Base-by-base conservation (phyloP, 495 filamentous ascomycete genomes). In the Neurospora sp. region DNA sequence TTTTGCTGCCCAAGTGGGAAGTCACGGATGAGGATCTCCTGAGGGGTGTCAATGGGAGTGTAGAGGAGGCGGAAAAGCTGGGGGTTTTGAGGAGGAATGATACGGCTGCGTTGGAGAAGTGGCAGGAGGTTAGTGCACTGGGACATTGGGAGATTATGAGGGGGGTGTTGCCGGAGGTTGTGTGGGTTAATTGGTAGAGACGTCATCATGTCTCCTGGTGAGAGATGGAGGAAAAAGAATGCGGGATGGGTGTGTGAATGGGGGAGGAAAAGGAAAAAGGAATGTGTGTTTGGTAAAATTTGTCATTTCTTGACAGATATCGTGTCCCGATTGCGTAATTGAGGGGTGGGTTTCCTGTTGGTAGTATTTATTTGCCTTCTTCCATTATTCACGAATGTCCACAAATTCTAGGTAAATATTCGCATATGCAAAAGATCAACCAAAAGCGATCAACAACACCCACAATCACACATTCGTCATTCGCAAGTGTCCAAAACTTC, bases 111-210 rank as follows among this genome's bases (percentile, higher is more conserved):
- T 78, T 97, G 72, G 85, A 86, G 70, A 85, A 86, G 79, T 92
- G 88, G 85, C 93, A 96, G 80, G 86, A 89, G 78, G 83, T 85
- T 70, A 92, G 90, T 74, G 95, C 95, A 5, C 74, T 92, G 40
- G 90, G 91, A 48, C 96, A 99, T 83, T 99, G 96, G 96, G 81
- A 83, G 27, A 90, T 99, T 44, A 99, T 98, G 92, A 87, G 96
- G 79, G 90, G 83, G 7, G 94, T 97, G 7, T 71, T 98, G 71
- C 94, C 95, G 14, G 86, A 83, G 72, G 79, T 80, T 27, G 90
- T 98, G 6, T 99, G 96, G 96, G 91, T 96, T 85, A 88, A 88
- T 72, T 98, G 94, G 93, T 98, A 82, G 89, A n/a, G n/a, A n/a
- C n/a, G n/a, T n/a, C n/a, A n/a, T n/a, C n/a, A n/a, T n/a, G n/a